A percentile compares a stretch with the other conserved stretches of the same genome.
Evolutionary conservation across 2,329 filamentous ascomycete genomes (phyloP).

Genomic region (Calonectria hawksworthii): DNA sequence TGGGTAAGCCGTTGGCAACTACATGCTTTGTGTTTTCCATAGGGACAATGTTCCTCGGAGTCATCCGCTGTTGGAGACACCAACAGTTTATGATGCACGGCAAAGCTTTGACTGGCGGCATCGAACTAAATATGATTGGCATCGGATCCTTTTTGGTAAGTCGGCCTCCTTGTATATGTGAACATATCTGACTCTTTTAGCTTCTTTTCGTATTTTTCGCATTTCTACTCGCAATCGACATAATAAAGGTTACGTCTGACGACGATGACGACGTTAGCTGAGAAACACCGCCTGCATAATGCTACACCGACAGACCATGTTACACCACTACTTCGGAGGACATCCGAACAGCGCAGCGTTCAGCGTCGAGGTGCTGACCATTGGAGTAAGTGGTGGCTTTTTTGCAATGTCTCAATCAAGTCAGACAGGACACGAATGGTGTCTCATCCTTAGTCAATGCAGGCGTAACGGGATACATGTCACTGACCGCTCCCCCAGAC

Average conservation of each 20-base stretch:
- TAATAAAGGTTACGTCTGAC: conserved; percentile 25
- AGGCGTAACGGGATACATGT: neutral
- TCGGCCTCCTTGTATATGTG: neutral
- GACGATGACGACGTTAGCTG: neutral
- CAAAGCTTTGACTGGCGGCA: conserved; percentile 49
- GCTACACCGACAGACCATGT: neutral
- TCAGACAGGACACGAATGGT: too few relatives aligned
- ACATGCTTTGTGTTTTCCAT: conserved; percentile 58
- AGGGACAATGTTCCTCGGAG: conserved; percentile 49
- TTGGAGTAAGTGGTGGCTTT: neutral
- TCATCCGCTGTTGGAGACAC: conserved; percentile 48
- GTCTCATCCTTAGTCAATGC: too few relatives aligned
- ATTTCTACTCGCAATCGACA: conserved; percentile 41
- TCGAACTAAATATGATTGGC: conserved; percentile 46
- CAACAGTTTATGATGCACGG: conserved; percentile 49
- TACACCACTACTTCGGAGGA: neutral
- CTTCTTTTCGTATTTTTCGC: conserved; percentile 42
- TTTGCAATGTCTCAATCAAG: neutral
- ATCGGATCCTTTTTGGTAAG: conserved; percentile 35
- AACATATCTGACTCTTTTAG: conserved; percentile 30
- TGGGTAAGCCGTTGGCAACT: conserved; percentile 71
- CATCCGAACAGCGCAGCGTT: neutral
- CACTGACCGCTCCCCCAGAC: too few relatives aligned
- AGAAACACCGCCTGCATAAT: neutral
- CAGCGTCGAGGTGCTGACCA: neutral